phyloP scores from a whole-genome alignment of 2,329 filamentous ascomycete genomes.

The Endocalyx cinctus region DNA sequence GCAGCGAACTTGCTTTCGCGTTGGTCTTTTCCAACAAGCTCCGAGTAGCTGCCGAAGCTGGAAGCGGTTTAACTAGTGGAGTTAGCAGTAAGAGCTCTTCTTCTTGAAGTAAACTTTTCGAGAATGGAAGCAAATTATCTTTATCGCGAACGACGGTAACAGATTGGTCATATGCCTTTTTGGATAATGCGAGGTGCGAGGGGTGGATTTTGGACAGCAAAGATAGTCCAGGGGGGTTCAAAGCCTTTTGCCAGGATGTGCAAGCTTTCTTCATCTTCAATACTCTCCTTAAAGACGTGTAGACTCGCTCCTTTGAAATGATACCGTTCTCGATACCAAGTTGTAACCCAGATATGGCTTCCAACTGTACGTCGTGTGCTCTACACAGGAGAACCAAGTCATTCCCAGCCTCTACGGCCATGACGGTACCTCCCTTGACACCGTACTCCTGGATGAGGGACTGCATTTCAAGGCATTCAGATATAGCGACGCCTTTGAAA shows the following conservation, averaged over 20 bases:
- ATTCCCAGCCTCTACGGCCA: slow-evolving; percentile 95
- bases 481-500: slow-evolving; percentile 89
- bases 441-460: slow-evolving; percentile 92
- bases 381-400: slow-evolving; percentile 86
- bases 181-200: slow-evolving; percentile 75
- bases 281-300: slow-evolving; percentile 74
- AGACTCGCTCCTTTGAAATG: slow-evolving; percentile 74
- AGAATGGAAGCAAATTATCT: slow-evolving; percentile 76
- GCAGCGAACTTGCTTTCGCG: slow-evolving; percentile 33
- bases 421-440: slow-evolving; percentile 93
- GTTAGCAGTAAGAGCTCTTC: slow-evolving; percentile 89
- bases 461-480: slow-evolving; percentile 95
- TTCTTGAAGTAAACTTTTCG: slow-evolving; percentile 73
- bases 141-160: slow-evolving; percentile 92
- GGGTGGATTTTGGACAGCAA: slow-evolving; percentile 78
- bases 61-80: slow-evolving; percentile 85
- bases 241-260: slow-evolving; percentile 84
- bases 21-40: slow-evolving; percentile 55
- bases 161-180: slow-evolving; percentile 82
- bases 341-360: slow-evolving; percentile 86
- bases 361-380: slow-evolving; percentile 81
- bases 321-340: slow-evolving; percentile 87
- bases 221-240: slow-evolving; percentile 78
- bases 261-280: slow-evolving; percentile 77
- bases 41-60: slow-evolving; percentile 78